These are phyloP conservation scores for Penicillium goetzii DNA, from an alignment of 495 filamentous ascomycete genomes.

Conservation along the genomic window DNA sequence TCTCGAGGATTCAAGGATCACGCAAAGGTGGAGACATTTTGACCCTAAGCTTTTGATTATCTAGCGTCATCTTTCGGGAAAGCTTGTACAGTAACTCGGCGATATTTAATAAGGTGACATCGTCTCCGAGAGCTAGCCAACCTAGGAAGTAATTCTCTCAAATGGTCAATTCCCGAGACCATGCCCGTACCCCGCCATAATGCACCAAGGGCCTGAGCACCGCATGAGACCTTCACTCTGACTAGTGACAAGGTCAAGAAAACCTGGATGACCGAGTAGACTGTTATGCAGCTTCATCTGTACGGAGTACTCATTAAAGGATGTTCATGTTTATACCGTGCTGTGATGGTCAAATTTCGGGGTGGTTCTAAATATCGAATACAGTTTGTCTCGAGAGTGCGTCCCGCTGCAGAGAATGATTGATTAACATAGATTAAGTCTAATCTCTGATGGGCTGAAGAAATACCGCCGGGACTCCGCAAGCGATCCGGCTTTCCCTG, in stretches of 20 bases:
- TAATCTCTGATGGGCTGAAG: neutral
- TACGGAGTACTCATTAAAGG: neutral
- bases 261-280: neutral
- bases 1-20: neutral
- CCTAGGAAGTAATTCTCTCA: neutral
- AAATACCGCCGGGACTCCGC: conserved; percentile 1
- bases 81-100: neutral
- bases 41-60: neutral
- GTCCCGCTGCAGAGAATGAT: neutral
- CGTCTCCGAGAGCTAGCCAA: neutral
- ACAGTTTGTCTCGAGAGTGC: neutral
- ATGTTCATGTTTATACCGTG: neutral
- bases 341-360: neutral
- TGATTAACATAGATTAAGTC: neutral
- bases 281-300: neutral
- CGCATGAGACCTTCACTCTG: neutral
- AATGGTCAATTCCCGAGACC: neutral
- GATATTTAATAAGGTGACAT: neutral
- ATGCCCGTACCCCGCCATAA: neutral
- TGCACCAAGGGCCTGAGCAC: neutral
- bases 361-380: too few species aligned
- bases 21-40: neutral
- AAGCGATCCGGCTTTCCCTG: neutral
- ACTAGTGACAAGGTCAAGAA: neutral
- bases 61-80: neutral